Evolutionary conservation across 2,329 filamentous ascomycete species (phyloP).

Genomic region (Harringtonia aguacate): DNA sequence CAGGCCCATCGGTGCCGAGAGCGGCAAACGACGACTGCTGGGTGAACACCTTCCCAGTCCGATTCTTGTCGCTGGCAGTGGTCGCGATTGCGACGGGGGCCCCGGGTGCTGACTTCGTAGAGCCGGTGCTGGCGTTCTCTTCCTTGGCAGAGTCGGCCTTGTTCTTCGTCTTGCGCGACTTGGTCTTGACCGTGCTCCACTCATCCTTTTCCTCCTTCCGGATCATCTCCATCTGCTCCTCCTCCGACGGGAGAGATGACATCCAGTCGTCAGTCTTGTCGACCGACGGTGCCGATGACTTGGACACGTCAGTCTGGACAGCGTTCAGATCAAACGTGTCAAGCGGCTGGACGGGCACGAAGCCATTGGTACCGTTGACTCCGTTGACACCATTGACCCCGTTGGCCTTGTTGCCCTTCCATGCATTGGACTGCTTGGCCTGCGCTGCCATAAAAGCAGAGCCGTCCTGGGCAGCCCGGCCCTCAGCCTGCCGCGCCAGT

Average conservation of each 20-base stretch:
- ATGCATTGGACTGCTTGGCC: slow-evolving; percentile 25
- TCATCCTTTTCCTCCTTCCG: slow-evolving; percentile 41
- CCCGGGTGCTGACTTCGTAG: slow-evolving; percentile 11
- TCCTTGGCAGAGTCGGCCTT: slow-evolving; percentile 22
- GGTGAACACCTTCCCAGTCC: slow-evolving; percentile 25
- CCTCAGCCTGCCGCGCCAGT: slow-evolving; percentile 69
- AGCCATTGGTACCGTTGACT: slow-evolving; percentile 22
- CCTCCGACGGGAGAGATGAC: slow-evolving; percentile 45
- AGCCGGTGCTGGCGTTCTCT: slow-evolving; percentile 8
- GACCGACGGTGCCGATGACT: slow-evolving; percentile 20
- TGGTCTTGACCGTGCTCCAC: slow-evolving; percentile 49
- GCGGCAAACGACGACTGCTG: slow-evolving; percentile 36
- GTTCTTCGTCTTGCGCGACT: slow-evolving; percentile 30
- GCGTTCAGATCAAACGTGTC: slow-evolving; percentile 42
- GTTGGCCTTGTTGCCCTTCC: slow-evolving; percentile 22
- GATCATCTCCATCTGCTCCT: slow-evolving; percentile 50
- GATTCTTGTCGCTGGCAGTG: slow-evolving; percentile 16
- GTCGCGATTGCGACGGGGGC: slow-evolving; percentile 10
- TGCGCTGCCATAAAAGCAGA: slow-evolving; percentile 41
- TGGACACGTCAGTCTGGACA: slow-evolving; percentile 8
- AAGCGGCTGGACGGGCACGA: slow-evolving; percentile 36
- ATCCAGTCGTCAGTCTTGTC: slow-evolving; percentile 33
- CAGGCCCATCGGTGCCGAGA: slow-evolving; percentile 28
- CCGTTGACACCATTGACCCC: not conserved
- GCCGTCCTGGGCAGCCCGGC: slow-evolving; percentile 74